phyloP scores from a whole-genome alignment of 1,284 basidiomycete genomes.

The Leccinum subfulvum region DNA sequence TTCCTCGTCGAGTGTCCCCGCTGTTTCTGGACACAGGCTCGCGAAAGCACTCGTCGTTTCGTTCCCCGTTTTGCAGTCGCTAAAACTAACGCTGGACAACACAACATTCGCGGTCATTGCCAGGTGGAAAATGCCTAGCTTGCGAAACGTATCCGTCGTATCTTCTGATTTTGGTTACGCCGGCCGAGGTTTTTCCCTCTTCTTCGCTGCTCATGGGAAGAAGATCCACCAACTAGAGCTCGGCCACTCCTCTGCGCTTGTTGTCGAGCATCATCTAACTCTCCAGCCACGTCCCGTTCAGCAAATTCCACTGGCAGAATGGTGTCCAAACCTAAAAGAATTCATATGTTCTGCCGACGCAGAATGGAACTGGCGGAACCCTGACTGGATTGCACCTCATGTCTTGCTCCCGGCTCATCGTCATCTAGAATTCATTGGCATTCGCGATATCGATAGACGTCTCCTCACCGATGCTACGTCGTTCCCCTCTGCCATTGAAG shows the following conservation, averaged over 20 bases:
- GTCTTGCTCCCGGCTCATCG: slow-evolving; percentile 64
- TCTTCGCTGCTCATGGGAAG: slow-evolving; percentile 63
- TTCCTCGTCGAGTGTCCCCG: slow-evolving; percentile 38
- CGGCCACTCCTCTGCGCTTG: slow-evolving; percentile 62
- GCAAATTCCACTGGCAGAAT: slow-evolving; percentile 51
- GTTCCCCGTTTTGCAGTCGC: slow-evolving; percentile 58
- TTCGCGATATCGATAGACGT: slow-evolving; percentile 67
- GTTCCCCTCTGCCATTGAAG: slow-evolving; percentile 32
- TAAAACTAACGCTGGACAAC: slow-evolving; percentile 70
- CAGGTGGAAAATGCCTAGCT: slow-evolving; percentile 55
- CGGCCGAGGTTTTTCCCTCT: slow-evolving; percentile 56
- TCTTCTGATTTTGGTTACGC: slow-evolving; percentile 68
- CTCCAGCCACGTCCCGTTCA: slow-evolving; percentile 38
- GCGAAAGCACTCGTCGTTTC: slow-evolving; percentile 38
- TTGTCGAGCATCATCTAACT: slow-evolving; percentile 63
- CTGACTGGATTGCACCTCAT: slow-evolving; percentile 79
- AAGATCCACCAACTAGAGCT: slow-evolving; percentile 65
- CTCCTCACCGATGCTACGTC: slow-evolving; percentile 42
- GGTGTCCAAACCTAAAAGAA: slow-evolving; percentile 64
- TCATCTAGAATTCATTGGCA: slow-evolving; percentile 61
- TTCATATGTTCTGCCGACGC: slow-evolving; percentile 73
- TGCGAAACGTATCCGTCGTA: slow-evolving; percentile 62
- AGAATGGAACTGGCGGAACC: slow-evolving; percentile 75
- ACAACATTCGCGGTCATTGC: slow-evolving; percentile 65
- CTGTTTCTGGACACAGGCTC: slow-evolving; percentile 33